Conservation (phyloP, 192 early-diverging fungal species). For the Geranomyces michiganensis region DNA sequence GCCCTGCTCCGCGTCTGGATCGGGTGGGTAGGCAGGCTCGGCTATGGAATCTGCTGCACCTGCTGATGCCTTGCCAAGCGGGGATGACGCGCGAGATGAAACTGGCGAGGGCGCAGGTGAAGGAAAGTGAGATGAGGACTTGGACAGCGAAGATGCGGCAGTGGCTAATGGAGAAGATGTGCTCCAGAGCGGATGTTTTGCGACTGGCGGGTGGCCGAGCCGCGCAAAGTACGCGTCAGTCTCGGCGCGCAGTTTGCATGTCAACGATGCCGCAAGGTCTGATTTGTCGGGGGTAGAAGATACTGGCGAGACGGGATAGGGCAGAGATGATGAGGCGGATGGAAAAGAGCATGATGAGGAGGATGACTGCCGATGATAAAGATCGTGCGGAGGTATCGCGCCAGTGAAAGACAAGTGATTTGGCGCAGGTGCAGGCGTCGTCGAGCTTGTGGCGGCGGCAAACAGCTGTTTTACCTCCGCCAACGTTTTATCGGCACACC, state of each 20-base stretch:
- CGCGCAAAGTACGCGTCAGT: conserved; percentile 19
- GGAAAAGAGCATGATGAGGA: not conserved
- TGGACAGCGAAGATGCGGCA: not conserved
- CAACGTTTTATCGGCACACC: conserved; percentile 21
- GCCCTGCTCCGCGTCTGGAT: conserved; percentile 30
- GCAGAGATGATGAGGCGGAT: not conserved
- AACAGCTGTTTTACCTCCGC: conserved; percentile 17
- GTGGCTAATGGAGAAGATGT: not conserved
- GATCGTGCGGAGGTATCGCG: not conserved
- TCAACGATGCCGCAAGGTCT: not conserved
- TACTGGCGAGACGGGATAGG: conserved; percentile 1
- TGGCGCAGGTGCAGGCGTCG: not conserved
- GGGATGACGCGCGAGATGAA: conserved; percentile 14
- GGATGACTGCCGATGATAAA: not conserved
- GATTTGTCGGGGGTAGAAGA: not conserved
- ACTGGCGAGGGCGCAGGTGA: conserved; percentile 25
- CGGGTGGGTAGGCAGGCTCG: not conserved
- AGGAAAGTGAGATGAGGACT: conserved; percentile 18
- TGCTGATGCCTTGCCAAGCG: not conserved
- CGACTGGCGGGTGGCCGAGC: conserved; percentile 5
- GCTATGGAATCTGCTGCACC: not conserved
- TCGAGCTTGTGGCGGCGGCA: not conserved
- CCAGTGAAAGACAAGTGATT: not conserved
- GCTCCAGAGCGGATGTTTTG: not conserved
- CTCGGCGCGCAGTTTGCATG: conserved; percentile 12